phyloP scores from a whole-genome alignment of 805 yeast species.

The Nakazawaea molendinolei region DNA sequence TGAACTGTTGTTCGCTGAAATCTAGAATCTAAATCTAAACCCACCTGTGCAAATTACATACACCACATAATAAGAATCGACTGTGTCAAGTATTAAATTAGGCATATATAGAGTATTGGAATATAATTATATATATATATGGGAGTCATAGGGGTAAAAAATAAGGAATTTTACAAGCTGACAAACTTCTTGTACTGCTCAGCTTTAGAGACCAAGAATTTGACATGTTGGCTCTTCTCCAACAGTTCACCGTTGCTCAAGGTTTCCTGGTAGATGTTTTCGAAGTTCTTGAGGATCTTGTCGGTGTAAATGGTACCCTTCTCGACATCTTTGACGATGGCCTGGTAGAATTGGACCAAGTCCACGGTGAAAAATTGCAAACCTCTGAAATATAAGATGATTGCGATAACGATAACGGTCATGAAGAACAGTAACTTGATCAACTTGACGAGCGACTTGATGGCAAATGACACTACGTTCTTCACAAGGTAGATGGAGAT shows the following conservation, averaged over 20 bases:
- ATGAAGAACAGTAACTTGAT: constrained; percentile 6
- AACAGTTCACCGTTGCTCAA: constrained; percentile 5
- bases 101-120: background rate
- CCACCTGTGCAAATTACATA: too few species aligned
- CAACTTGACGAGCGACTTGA: constrained; percentile 7
- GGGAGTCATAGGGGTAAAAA: background rate
- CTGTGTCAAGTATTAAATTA: too few species aligned
- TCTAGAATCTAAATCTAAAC: too few species aligned
- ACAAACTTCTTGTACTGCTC: constrained; percentile 6
- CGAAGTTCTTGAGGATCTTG: constrained; percentile 4
- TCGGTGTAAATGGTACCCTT: constrained; percentile 6
- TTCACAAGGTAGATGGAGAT: constrained; percentile 6
- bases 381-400: constrained; percentile 9
- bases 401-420: background rate
- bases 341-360: constrained; percentile 7
- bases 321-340: constrained; percentile 6
- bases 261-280: constrained; percentile 5
- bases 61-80: too few species aligned
- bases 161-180: background rate
- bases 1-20: constrained; percentile 32
- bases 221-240: constrained; percentile 7
- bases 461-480: constrained; percentile 3
- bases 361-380: constrained; percentile 9
- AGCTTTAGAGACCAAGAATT: constrained; percentile 4
- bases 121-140: background rate